These are phyloP conservation scores for Cutaneotrichosporon dermatis DNA, from an alignment of 1,284 basidiomycete genomes.

Conservation along the genomic window DNA sequence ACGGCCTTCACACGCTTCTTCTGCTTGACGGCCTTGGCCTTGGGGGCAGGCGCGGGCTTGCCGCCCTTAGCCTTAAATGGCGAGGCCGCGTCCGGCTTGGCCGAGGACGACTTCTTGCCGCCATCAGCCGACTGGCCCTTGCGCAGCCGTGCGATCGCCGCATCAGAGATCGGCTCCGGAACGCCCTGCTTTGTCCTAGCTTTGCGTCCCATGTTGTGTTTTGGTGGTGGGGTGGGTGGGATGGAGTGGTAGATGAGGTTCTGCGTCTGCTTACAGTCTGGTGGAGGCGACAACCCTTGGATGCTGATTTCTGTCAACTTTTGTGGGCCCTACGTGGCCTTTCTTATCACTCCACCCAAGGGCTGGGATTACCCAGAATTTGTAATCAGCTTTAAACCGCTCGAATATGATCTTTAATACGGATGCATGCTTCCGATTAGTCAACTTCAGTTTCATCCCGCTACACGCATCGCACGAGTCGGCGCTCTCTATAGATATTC, in stretches of 20 bases:
- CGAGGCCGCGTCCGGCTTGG: slow-evolving; percentile 22
- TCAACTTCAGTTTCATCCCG: background rate
- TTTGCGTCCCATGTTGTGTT: slow-evolving; percentile 65
- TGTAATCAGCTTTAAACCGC: no score
- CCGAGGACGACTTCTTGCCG: slow-evolving; percentile 35
- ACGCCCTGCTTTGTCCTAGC: slow-evolving; percentile 84
- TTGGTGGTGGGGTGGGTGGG: background rate
- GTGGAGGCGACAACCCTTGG: background rate
- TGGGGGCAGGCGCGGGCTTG: slow-evolving; percentile 28
- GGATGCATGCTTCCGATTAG: no score
- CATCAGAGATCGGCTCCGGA: slow-evolving; percentile 59
- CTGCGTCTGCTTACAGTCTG: no score
- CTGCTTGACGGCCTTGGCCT: slow-evolving; percentile 23
- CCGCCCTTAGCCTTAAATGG: slow-evolving; percentile 20
- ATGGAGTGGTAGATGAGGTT: background rate
- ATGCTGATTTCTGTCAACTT: background rate
- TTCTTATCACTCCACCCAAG: no score
- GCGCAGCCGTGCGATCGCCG: slow-evolving; percentile 23
- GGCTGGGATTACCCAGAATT: no score
- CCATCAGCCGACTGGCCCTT: slow-evolving; percentile 9
- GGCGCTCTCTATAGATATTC: background rate
- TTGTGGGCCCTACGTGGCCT: background rate
- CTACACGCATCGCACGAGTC: no score
- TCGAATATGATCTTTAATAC: background rate
- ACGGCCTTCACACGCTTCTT: slow-evolving; percentile 32